A percentile compares a stretch with the other conserved stretches of the same genome.
These are phyloP conservation scores for Zychaea mexicana DNA, from an alignment of 371 early-diverging fungal genomes.

Conservation along the genomic window DNA sequence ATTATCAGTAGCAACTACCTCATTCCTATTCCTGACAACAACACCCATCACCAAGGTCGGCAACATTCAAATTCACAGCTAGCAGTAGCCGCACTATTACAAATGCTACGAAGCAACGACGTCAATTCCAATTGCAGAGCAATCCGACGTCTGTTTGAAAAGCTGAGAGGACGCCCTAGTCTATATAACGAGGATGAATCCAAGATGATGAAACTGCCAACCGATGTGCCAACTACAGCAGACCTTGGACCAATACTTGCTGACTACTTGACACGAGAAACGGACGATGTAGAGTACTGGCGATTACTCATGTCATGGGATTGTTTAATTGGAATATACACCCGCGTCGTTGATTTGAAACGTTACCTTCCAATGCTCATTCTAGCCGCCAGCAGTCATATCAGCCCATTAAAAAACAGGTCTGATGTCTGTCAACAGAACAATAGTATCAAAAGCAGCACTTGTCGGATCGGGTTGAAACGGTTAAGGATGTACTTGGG, in stretches of 20 bases:
- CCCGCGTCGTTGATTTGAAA: constrained; percentile 20
- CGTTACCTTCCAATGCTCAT: constrained; percentile 20
- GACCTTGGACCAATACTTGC: constrained; percentile 23
- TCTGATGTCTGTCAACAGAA: not conserved
- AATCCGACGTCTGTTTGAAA: constrained; percentile 11
- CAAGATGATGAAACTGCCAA: constrained; percentile 20
- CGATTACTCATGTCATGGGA: constrained; percentile 40
- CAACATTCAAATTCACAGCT: not conserved
- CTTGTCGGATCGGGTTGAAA: constrained; percentile 10
- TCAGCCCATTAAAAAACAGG: not conserved
- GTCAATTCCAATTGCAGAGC: constrained; percentile 15
- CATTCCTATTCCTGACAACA: not conserved
- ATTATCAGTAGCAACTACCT: not conserved
- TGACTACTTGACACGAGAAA: constrained; percentile 11
- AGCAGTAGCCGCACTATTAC: constrained; percentile 11
- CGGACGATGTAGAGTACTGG: constrained; percentile 11
- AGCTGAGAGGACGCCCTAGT: constrained; percentile 10
- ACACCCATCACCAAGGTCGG: not conserved
- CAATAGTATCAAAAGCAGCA: not conserved
- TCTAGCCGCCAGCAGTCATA: not conserved
- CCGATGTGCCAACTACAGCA: constrained; percentile 22
- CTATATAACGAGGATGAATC: not conserved
- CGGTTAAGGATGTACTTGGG: constrained; percentile 30
- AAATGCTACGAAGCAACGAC: constrained; percentile 22
- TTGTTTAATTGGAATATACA: constrained; percentile 29